These are phyloP conservation scores for Saccharomycopsis sp. DNA, from an alignment of 805 yeast genomes.

Conservation along the genomic window DNA sequence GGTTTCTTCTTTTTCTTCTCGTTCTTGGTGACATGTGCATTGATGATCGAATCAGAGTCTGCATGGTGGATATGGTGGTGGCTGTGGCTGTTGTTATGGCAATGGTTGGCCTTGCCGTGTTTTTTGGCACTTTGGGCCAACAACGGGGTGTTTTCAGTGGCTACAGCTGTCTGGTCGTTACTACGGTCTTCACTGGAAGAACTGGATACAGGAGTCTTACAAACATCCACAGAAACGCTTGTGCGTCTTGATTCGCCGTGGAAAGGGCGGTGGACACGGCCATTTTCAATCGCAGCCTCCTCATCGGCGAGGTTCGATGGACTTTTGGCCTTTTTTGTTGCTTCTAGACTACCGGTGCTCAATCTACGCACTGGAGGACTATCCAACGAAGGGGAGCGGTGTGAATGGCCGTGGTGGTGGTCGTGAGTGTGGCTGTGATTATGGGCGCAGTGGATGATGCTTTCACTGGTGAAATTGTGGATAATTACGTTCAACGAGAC, in stretches of 20 bases:
- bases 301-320: no score
- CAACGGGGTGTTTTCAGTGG: background rate
- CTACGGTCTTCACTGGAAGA: background rate
- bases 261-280: constrained; percentile 5
- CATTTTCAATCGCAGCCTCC: background rate
- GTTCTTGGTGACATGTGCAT: constrained; percentile 15
- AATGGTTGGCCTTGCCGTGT: background rate
- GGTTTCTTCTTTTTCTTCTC: constrained; percentile 5
- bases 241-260: background rate
- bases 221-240: background rate
- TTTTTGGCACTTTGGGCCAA: background rate
- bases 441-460: constrained; percentile 83
- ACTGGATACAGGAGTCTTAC: background rate
- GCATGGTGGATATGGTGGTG: background rate
- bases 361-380: no score
- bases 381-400: background rate
- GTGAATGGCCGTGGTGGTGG: background rate
- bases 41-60: background rate
- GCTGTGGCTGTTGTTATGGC: background rate
- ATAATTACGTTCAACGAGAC: constrained; percentile 53
- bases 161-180: background rate
- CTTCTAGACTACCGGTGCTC: no score
- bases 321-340: no score
- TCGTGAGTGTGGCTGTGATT: constrained; percentile 31
- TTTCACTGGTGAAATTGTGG: constrained; percentile 71